These are phyloP conservation scores for Puccinia horiana DNA, from an alignment of 1,284 basidiomycete genomes.

Conservation along the genomic window DNA sequence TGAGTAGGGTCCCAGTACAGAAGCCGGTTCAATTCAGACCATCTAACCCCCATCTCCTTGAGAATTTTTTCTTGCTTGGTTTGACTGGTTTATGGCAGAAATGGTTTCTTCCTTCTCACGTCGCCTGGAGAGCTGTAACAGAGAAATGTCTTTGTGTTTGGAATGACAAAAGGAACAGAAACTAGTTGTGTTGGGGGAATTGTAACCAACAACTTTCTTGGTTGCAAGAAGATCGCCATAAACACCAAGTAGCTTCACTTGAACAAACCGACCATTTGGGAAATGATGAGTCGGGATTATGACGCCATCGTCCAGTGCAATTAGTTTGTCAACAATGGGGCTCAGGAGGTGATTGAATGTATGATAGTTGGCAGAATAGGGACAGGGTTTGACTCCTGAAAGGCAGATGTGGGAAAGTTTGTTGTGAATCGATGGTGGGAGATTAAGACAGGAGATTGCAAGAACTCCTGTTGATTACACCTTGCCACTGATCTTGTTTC, in stretches of 20 bases:
- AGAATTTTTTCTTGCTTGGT: conserved; percentile 8
- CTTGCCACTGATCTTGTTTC: conserved; percentile 37
- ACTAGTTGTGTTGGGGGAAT: not conserved
- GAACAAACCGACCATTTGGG: conserved; percentile 19
- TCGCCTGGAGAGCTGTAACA: not conserved
- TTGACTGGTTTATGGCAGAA: not conserved
- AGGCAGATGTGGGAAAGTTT: conserved; percentile 45
- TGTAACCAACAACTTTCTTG: conserved; percentile 18
- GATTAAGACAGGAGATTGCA: conserved; percentile 48
- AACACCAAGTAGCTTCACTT: not conserved
- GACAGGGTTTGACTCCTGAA: conserved; percentile 49
- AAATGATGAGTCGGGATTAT: conserved; percentile 26
- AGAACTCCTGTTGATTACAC: conserved; percentile 48
- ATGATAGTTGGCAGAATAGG: conserved; percentile 33
- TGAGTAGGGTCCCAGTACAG: conserved; percentile 15
- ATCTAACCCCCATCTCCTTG: conserved; percentile 12
- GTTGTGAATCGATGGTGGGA: conserved; percentile 46
- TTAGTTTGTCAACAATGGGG: conserved; percentile 37
- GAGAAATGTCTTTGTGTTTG: not conserved
- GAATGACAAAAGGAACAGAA: conserved; percentile 39
- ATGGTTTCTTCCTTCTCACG: conserved; percentile 6
- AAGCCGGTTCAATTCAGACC: conserved; percentile 32
- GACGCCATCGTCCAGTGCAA: conserved; percentile 34
- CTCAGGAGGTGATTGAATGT: conserved; percentile 49
- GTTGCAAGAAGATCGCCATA: conserved; percentile 22